Percentiles rank a stretch among this genome's conserved stretches.
These are phyloP conservation scores for Tulasnella sp. DNA, from an alignment of 768 basidiomycete genomes.

Conservation along the genomic window DNA sequence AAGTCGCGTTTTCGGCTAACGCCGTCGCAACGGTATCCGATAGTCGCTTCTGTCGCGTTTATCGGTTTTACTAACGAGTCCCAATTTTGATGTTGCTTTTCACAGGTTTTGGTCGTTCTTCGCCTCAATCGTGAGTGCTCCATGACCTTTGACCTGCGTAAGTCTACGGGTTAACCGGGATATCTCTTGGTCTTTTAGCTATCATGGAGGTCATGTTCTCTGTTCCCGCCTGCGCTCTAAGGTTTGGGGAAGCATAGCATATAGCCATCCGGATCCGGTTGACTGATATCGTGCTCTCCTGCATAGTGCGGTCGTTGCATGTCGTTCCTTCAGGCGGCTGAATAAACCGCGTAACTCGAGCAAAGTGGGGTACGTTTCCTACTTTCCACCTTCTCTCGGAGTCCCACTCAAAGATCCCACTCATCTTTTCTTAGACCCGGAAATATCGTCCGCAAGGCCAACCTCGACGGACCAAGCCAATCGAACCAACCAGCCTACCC, in stretches of 20 bases:
- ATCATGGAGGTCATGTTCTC: conserved; percentile 17
- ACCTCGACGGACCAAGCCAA: not conserved
- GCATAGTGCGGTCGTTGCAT: conserved; percentile 9
- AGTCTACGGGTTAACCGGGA: not conserved
- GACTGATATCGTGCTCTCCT: not conserved
- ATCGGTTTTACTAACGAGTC: not conserved
- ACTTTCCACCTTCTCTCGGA: not conserved
- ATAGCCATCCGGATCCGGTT: not conserved
- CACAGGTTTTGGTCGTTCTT: conserved; percentile 3
- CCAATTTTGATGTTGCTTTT: not conserved
- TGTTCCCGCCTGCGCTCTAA: conserved; percentile 8
- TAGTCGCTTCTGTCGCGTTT: not conserved
- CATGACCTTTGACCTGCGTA: not conserved
- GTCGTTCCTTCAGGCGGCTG: conserved; percentile 8
- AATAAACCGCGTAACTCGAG: not conserved
- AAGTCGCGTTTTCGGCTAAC: conserved; percentile 3
- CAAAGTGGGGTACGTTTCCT: not conserved
- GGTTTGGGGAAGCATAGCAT: not conserved
- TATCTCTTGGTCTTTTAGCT: not conserved
- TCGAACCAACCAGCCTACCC: not conserved
- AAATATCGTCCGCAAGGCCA: not conserved
- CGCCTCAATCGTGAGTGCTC: conserved; percentile 7
- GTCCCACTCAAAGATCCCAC: not conserved
- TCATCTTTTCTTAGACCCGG: not conserved
- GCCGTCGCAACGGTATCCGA: not conserved